Evolutionary conservation across 306 rosid species (phyloP), one percentile per base, ranked within the genome.

Genomic region (Rosa multiflora): DNA sequence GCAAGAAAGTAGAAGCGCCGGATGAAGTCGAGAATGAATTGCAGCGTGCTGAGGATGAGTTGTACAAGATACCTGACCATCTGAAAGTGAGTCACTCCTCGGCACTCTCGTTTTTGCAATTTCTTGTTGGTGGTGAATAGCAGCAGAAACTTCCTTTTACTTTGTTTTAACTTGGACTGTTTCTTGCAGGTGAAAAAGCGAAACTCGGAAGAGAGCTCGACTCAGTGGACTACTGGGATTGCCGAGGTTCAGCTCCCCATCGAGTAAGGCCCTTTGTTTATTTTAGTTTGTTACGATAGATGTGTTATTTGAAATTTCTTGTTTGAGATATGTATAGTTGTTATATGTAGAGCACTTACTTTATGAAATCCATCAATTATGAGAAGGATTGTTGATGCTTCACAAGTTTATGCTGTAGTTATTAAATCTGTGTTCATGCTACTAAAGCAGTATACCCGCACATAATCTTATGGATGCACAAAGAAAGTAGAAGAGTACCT

Each of bases 221-320:
- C 98, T 44, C 99, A 93, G 83, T 95, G 99, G 99, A 95, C 99
- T 67, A 95, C 99, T 76, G 99, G 98, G 74, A 95, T 95, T 51
- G 99, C 99, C 2, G 99, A 95, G 93, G 73, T 95, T 73, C 99
- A 95, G 91, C 98, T 95, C 77, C 98, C 99, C 20, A 95, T 95
- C 37, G 99, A 95, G 99, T 95, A 89, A 82, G 43, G 93, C 21
- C 79, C 69, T 85, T 76, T 79, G 58, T 20, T 76, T 26, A 55
- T 75, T 56, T 68, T 18, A 17, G 9, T 62, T 64, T 32, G 20
- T 47, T 63, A 29, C n/a, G 1, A 15, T 37, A 11, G 0, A 56
- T 0, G 43, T 73, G 35, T 48, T 4, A 1, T 15, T 71, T 48
- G 61, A 71, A 12, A 4, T 1, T 44, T 70, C 39, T 48, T 15